Evolutionary conservation across 2,329 filamentous ascomycete species (phyloP).

Genomic region (Trichoderma sp.): DNA sequence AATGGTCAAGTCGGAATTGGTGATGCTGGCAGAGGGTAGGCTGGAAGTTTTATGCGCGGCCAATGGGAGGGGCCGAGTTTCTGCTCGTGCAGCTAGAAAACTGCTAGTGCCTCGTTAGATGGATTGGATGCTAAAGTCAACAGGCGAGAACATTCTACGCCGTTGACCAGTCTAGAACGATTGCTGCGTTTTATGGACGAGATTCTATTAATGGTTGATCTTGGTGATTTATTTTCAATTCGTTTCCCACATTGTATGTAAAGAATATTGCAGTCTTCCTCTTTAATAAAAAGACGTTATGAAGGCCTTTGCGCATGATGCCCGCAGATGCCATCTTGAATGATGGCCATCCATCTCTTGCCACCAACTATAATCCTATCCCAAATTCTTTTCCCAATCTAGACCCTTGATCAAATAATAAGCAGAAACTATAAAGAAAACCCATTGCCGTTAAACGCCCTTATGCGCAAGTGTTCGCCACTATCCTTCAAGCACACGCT

Average conservation of each 20-base stretch:
- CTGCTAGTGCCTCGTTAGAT: conserved; percentile 31
- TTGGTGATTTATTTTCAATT: background rate
- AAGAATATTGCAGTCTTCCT: background rate
- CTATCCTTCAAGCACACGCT: background rate
- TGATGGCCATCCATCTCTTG: background rate
- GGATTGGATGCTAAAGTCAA: conserved; percentile 3
- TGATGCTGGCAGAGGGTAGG: background rate
- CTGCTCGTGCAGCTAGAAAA: conserved; percentile 19
- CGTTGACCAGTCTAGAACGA: background rate
- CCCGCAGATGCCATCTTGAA: background rate
- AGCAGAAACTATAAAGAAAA: background rate
- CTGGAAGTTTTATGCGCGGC: background rate
- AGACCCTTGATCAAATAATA: background rate
- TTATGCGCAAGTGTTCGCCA: background rate
- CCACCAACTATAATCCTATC: background rate
- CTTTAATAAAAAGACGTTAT: background rate
- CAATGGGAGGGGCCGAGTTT: conserved; percentile 28
- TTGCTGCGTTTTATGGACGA: background rate
- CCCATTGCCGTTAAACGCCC: background rate
- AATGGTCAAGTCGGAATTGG: conserved; percentile 22
- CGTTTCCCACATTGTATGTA: background rate
- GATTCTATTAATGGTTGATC: fast-evolving
- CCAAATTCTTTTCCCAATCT: background rate
- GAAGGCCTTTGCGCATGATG: background rate
- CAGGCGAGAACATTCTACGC: background rate